phyloP scores from a whole-genome alignment of 768 basidiomycete genomes.

The Termitomyces sp. region DNA sequence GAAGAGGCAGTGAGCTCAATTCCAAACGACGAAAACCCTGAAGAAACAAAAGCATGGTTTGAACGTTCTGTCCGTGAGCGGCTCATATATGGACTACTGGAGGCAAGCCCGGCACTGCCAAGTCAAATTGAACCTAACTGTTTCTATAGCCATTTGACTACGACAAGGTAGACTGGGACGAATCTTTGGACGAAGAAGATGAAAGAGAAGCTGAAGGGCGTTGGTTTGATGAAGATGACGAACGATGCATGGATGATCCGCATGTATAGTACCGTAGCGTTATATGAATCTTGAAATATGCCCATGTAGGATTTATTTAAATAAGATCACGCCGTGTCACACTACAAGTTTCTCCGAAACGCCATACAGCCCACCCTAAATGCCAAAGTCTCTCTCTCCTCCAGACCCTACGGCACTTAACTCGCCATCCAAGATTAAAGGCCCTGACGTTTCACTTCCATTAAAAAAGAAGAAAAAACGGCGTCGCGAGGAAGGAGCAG shows the following conservation, averaged over 20 bases:
- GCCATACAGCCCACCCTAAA: constrained; percentile 40
- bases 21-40: constrained; percentile 40
- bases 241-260: constrained; percentile 9
- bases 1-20: constrained; percentile 24
- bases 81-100: constrained; percentile 74
- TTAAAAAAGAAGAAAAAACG: constrained; percentile 41
- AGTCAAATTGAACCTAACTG: not conserved
- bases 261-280: not conserved
- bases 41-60: constrained; percentile 49
- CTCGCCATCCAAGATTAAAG: not conserved
- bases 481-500: constrained; percentile 22
- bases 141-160: constrained; percentile 59
- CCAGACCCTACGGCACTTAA: constrained; percentile 1
- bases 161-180: constrained; percentile 73
- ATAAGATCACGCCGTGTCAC: constrained; percentile 11
- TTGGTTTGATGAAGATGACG: constrained; percentile 74
- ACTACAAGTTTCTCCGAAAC: constrained; percentile 12
- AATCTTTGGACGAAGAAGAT: constrained; percentile 55
- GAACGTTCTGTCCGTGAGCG: constrained; percentile 60
- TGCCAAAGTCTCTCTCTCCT: constrained; percentile 24
- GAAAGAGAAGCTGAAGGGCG: constrained; percentile 62
- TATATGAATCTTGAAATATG: too few species aligned
- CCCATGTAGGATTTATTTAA: not conserved
- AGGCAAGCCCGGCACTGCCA: constrained; percentile 41
- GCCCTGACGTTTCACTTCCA: not conserved